Evolutionary conservation across 495 filamentous ascomycete species (phyloP), one percentile per base, ranked within the genome.

Genomic region (Xylaria grammica): DNA sequence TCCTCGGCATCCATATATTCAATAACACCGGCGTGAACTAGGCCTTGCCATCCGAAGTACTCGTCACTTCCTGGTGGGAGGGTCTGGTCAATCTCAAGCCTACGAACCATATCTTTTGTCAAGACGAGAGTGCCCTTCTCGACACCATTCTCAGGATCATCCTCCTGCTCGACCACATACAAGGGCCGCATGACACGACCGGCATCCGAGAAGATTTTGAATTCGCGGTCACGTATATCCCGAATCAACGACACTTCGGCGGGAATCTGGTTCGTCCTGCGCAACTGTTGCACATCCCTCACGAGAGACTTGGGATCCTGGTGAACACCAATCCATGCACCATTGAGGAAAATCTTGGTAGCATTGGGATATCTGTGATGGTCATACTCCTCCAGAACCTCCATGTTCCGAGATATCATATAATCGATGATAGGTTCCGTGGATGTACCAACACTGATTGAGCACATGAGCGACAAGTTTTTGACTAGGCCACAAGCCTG

Each of bases 401-500:
- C 95, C 94, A 99, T 98, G 71, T 91, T 91, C 36, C 93, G 84
- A 52, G 92, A 88, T 57, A 90, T 90, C 91, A 99, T 94, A 81
- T 96, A 99, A 65, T 97, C 91, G 36, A 95, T 84, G 67, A 99
- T 91, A 7, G 94, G 93, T 54, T 94, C 90, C 29, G 90, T 90
- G 10, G 93, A 90, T 7, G 92, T 91, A 74, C 94, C 95, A 32
- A 97, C 93, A 50, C 91, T 97, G 73, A 99, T 92, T 69, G 94
- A 96, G 74, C 94, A 98, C 94, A 99, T 98, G 48, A 99, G 85
- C 3, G 96, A 91, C 72, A 99, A 74, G 69, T 99, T 99, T 82
- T 99, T 99, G 76, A 99, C 96, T 62, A 99, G 78, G 75, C 95
- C 95, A 80, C 95, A 99, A 75, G 95, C 95, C 74, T 99, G 96